Percentiles rank a stretch among this genome's conserved stretches.
phyloP scores from a whole-genome alignment of 2,329 filamentous ascomycete genomes.

The Pestalotiopsis sp. region DNA sequence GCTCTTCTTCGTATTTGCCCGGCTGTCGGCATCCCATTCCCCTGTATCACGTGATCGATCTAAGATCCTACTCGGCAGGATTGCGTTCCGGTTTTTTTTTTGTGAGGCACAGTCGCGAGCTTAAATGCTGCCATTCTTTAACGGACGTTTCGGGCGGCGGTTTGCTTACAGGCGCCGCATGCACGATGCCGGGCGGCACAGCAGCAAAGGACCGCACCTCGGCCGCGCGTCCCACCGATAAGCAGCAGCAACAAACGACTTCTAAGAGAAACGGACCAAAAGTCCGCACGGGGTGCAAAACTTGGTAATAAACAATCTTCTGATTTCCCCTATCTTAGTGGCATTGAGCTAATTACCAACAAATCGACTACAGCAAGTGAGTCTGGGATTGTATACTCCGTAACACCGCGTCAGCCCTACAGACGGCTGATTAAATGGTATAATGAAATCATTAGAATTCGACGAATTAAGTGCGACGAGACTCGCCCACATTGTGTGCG shows the following conservation, averaged over 20 bases:
- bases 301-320: constrained; percentile 36
- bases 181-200: not conserved
- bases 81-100: not conserved
- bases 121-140: not conserved
- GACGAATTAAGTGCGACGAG: constrained; percentile 8
- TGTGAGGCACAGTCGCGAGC: not conserved
- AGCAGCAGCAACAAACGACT: constrained; percentile 18
- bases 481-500: constrained; percentile 16
- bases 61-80: not conserved
- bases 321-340: not conserved
- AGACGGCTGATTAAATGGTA: not conserved
- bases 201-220: constrained; percentile 1
- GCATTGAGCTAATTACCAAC: constrained; percentile 13
- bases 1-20: not conserved
- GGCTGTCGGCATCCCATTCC: not conserved
- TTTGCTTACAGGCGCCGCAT: not conserved
- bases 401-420: constrained; percentile 20
- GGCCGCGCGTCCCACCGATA: not conserved
- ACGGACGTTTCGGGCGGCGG: not conserved
- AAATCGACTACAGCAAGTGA: constrained; percentile 22
- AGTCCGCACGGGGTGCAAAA: constrained; percentile 42
- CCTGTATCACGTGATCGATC: not conserved
- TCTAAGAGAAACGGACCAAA: constrained; percentile 41
- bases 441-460: constrained; percentile 21
- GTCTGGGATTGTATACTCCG: not conserved